Evolutionary conservation across 1,284 basidiomycete genomes (phyloP).

Genomic region (Rhodotorula sp.): DNA sequence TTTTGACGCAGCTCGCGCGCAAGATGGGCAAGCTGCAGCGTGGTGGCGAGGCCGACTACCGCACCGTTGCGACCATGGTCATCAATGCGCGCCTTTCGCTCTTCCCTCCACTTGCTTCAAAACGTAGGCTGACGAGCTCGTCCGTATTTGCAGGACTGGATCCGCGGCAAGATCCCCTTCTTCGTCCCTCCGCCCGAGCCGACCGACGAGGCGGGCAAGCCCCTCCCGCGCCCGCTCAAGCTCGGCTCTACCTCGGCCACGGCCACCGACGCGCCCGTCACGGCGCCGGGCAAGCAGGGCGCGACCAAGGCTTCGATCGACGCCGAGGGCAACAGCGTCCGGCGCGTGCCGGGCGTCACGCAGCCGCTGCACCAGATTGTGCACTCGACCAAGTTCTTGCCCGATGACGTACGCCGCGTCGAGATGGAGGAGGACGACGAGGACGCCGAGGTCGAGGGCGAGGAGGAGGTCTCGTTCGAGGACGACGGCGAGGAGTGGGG

Average conservation of each 20-base stretch:
- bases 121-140: background rate
- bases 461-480: conserved; percentile 33
- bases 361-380: conserved; percentile 61
- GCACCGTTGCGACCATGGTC: conserved; percentile 91
- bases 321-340: conserved; percentile 50
- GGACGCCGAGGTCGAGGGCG: conserved; percentile 58
- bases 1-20: conserved; percentile 81
- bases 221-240: conserved; percentile 37
- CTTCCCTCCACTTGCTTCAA: too few species aligned
- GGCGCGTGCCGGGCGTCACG: conserved; percentile 58
- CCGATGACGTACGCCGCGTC: conserved; percentile 50
- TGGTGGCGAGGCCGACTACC: conserved; percentile 90
- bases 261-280: background rate
- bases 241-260: conserved; percentile 37
- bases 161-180: conserved; percentile 79
- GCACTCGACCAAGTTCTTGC: conserved; percentile 60
- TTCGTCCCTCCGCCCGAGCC: conserved; percentile 56
- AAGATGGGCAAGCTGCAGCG: conserved; percentile 90
- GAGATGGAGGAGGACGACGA: conserved; percentile 49
- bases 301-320: conserved; percentile 37
- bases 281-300: background rate
- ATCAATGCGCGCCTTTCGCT: too few species aligned
- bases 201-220: conserved; percentile 41
- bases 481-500: conserved; percentile 48
- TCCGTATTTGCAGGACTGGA: conserved; percentile 69